Base-by-base conservation (phyloP, 116 monocot species). In the Posidonia oceanica region DNA sequence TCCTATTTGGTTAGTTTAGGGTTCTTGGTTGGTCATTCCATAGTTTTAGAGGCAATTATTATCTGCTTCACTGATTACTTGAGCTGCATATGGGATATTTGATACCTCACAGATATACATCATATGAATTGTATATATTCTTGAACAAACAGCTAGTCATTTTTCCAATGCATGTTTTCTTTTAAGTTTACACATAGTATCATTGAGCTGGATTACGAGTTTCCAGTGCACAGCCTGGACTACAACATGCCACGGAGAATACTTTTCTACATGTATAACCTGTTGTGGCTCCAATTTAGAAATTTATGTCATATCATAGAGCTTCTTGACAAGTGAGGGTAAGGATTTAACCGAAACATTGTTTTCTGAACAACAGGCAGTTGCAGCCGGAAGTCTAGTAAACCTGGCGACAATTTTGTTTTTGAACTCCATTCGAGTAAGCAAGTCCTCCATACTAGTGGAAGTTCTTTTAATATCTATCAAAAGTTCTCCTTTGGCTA, bases 381-480 rank as follows among this genome's bases (percentile, higher is more conserved):
- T 95, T 64, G 85, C 67, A 59, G 86, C 91, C 18, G 95, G 95
- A 78, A 95, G 91, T 64, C 76, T 95, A 41, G 75, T 95, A 52
- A 95, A 95, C 77, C 86, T 95, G 39, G 95, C 95, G 18, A 88
- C 95, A 62, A 77, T 95, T 71, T 80, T 95, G 52, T 81, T 88
- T 61, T 29, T 88, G 60, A 91, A 95, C 67, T 81, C 95, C 5
- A 72, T 95, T 76, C 81, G 88, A 65, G 95, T 91, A 86, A 81
- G 91, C 48, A 76, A 69, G 42, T 66, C 8, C 40, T 58, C 29
- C 4, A n/a, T 7, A 20, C 7, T 48, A 22, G 16, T 58, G 23
- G 11, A 17, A 37, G 53, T 20, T 22, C 3, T 36, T 53, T 29
- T 36, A 11, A 48, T n/a, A 59, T 52, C 40, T 29, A 29, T 29